Evolutionary conservation across 2,329 filamentous ascomycete species (phyloP).

Genomic region (Diaporthe citrichinensis): DNA sequence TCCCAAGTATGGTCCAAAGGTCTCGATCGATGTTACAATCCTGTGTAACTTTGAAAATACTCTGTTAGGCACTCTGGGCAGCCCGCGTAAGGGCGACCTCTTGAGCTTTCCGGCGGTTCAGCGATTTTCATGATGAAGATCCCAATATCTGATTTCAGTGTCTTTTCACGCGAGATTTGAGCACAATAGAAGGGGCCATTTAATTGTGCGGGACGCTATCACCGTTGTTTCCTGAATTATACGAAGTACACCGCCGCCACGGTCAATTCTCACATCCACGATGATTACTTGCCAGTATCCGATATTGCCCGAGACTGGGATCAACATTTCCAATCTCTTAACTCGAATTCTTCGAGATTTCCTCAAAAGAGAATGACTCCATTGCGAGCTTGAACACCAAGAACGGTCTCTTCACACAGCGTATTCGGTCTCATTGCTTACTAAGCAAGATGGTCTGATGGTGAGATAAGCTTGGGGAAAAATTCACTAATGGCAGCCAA

Average conservation of each 20-base stretch:
- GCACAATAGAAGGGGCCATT: neutral
- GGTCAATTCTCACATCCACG: neutral
- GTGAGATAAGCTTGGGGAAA: slow-evolving; percentile 24
- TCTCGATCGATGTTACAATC: neutral
- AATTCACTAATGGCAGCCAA: neutral
- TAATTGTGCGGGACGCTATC: neutral
- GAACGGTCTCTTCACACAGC: neutral
- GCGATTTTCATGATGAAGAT: too few relatives aligned
- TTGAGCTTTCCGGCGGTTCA: rapidly evolving
- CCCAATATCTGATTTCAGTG: too few relatives aligned
- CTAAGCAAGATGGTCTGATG: neutral
- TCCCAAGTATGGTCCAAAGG: neutral
- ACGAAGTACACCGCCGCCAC: neutral
- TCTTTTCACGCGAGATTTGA: neutral
- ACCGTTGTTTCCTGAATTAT: neutral
- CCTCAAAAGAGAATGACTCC: too few relatives aligned
- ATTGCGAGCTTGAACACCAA: neutral
- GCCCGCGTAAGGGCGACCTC: too few relatives aligned
- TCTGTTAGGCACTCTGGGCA: neutral
- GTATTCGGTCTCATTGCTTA: neutral
- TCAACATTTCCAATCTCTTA: too few relatives aligned
- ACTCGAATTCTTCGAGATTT: too few relatives aligned
- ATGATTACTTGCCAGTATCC: neutral
- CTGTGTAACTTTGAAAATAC: too few relatives aligned
- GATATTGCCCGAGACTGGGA: rapidly evolving